Evolutionary conservation across 805 yeast species (phyloP).

Genomic region (Yamadazyma olivae): DNA sequence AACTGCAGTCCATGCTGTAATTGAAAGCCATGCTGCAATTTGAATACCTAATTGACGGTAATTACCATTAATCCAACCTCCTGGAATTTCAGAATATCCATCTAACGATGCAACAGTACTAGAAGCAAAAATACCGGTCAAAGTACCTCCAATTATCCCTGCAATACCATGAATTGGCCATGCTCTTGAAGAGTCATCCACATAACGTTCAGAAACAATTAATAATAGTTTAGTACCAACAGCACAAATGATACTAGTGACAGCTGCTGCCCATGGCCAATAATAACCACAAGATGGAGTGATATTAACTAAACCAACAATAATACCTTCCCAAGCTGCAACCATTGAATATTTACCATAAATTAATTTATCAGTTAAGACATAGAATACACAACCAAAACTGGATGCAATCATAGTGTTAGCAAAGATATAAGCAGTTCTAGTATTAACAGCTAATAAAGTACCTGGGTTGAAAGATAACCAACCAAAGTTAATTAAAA

Average conservation of each 20-base stretch:
- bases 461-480: constrained; percentile 49
- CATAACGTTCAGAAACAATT: constrained; percentile 33
- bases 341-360: constrained; percentile 40
- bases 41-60: constrained; percentile 46
- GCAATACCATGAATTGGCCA: constrained; percentile 48
- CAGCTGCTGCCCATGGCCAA: constrained; percentile 46
- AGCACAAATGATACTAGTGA: constrained; percentile 39
- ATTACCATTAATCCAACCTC: constrained; percentile 47
- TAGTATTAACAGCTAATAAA: constrained; percentile 32
- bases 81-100: constrained; percentile 40
- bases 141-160: constrained; percentile 43
- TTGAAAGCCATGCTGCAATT: constrained; percentile 42
- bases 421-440: constrained; percentile 46
- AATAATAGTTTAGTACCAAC: constrained; percentile 33
- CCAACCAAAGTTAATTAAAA: constrained; percentile 50
- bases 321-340: constrained; percentile 46
- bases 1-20: constrained; percentile 43
- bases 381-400: constrained; percentile 44
- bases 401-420: constrained; percentile 53
- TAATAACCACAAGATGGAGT: constrained; percentile 47
- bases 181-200: constrained; percentile 46
- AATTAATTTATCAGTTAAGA: constrained; percentile 36
- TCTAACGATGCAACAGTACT: constrained; percentile 43
- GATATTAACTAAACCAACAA: constrained; percentile 44
- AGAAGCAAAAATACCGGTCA: constrained; percentile 44